Evolutionary conservation across 2,329 filamentous ascomycete genomes (phyloP).

Genomic region (Pseudogymnoascus sp.): DNA sequence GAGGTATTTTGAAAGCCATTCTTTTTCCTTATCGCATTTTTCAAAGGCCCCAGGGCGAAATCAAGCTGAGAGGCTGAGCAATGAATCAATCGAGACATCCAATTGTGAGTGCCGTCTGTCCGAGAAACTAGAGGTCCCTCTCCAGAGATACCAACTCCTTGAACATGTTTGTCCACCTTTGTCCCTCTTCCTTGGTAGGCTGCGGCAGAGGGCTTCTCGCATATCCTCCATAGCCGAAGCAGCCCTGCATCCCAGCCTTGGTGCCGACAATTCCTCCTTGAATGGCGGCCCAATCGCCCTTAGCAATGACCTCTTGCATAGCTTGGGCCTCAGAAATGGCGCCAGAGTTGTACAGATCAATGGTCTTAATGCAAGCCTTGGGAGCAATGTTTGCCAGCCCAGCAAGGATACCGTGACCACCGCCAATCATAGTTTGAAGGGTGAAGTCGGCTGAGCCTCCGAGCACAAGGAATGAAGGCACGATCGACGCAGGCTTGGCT

Average conservation of each 20-base stretch:
- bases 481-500: slow-evolving; percentile 46
- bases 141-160: slow-evolving; percentile 45
- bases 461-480: slow-evolving; percentile 56
- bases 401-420: slow-evolving; percentile 63
- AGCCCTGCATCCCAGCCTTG: slow-evolving; percentile 56
- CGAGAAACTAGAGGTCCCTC: slow-evolving; percentile 35
- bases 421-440: slow-evolving; percentile 60
- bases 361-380: slow-evolving; percentile 53
- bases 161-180: slow-evolving; percentile 49
- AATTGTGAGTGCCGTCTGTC: not conserved
- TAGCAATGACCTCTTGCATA: slow-evolving; percentile 56
- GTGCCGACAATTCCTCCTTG: slow-evolving; percentile 62
- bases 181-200: slow-evolving; percentile 41
- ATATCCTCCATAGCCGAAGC: slow-evolving; percentile 55
- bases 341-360: slow-evolving; percentile 53
- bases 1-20: not conserved
- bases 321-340: slow-evolving; percentile 51
- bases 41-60: not conserved
- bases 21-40: not conserved
- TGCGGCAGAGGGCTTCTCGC: slow-evolving; percentile 43
- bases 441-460: slow-evolving; percentile 70
- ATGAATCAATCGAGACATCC: not conserved
- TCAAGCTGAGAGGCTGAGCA: not conserved
- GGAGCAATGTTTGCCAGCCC: slow-evolving; percentile 66
- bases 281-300: slow-evolving; percentile 63